These are phyloP conservation scores for Albophoma yamanashiensis DNA, from an alignment of 2,329 filamentous ascomycete genomes.

Conservation along the genomic window DNA sequence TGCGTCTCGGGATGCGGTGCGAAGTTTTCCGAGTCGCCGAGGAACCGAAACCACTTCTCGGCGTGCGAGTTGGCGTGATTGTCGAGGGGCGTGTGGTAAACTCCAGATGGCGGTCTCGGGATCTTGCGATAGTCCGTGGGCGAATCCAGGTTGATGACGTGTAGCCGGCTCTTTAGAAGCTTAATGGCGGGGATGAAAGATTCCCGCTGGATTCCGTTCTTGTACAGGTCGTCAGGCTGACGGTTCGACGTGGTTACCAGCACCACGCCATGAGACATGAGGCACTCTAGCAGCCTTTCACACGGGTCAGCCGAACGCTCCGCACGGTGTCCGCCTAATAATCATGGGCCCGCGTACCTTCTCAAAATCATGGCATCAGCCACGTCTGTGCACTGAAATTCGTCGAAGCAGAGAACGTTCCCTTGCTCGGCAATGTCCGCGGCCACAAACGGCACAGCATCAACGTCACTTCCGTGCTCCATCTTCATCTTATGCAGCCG, in stretches of 20 bases:
- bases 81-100: slow-evolving; percentile 87
- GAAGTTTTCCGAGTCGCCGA: slow-evolving; percentile 73
- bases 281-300: slow-evolving; percentile 62
- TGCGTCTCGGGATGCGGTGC: slow-evolving; percentile 68
- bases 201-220: slow-evolving; percentile 92
- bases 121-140: slow-evolving; percentile 97
- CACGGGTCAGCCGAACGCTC: background rate
- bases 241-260: slow-evolving; percentile 93
- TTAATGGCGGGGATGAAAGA: slow-evolving; percentile 94
- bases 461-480: slow-evolving; percentile 77
- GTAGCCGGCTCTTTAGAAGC: slow-evolving; percentile 72
- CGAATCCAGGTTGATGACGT: slow-evolving; percentile 90
- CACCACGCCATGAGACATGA: slow-evolving; percentile 96
- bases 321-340: background rate
- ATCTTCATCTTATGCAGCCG: slow-evolving; percentile 85
- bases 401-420: slow-evolving; percentile 91
- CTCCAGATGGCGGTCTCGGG: slow-evolving; percentile 79
- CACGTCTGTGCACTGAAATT: slow-evolving; percentile 97
- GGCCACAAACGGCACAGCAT: slow-evolving; percentile 83
- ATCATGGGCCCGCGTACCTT: slow-evolving; percentile 32
- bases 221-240: slow-evolving; percentile 94
- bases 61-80: slow-evolving; percentile 67
- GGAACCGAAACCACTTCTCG: slow-evolving; percentile 90
- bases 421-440: slow-evolving; percentile 83
- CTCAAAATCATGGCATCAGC: slow-evolving; percentile 97